These are phyloP conservation scores for Theobroma cacao DNA, from an alignment of 345 rosid genomes.

Conservation along the genomic window DNA sequence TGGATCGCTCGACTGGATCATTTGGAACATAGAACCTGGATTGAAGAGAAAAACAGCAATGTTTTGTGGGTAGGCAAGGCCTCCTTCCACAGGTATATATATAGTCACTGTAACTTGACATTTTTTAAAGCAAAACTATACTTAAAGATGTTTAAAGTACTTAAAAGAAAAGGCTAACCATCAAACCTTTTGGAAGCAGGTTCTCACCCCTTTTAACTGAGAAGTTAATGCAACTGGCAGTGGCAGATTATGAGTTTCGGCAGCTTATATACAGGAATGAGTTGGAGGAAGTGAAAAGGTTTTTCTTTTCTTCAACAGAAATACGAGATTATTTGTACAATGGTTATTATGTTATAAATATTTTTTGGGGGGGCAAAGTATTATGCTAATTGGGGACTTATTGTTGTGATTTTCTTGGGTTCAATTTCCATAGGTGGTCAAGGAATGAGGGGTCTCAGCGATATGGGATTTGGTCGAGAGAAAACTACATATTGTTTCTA, in stretches of 20 bases:
- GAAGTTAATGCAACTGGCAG: conserved; percentile 43
- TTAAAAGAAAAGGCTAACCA: not conserved
- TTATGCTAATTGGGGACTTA: no score
- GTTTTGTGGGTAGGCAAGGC: conserved; percentile 42
- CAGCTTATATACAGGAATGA: conserved; percentile 46
- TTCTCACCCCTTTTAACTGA: conserved; percentile 26
- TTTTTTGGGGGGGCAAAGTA: no score
- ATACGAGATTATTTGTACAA: no score
- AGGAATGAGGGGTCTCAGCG: conserved; percentile 42
- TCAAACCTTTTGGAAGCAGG: conserved; percentile 23
- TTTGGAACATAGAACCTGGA: conserved; percentile 58
- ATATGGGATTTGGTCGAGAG: conserved; percentile 67
- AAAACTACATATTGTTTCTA: conserved; percentile 59
- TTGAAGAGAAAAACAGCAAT: conserved; percentile 44
- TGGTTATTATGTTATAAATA: no score
- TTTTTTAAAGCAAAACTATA: not conserved
- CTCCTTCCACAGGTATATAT: conserved; percentile 55
- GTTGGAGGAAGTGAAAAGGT: conserved; percentile 45
- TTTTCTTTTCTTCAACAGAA: not conserved
- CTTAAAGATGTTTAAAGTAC: not conserved
- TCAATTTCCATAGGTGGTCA: conserved; percentile 73
- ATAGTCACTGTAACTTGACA: no score
- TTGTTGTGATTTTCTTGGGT: no score
- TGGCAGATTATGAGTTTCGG: conserved; percentile 31
- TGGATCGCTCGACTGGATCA: conserved; percentile 61